A percentile compares a stretch with the other conserved stretches of the same genome.
Evolutionary conservation across 257 asterid genomes (phyloP).

Genomic region (Anisodus acutangulus): DNA sequence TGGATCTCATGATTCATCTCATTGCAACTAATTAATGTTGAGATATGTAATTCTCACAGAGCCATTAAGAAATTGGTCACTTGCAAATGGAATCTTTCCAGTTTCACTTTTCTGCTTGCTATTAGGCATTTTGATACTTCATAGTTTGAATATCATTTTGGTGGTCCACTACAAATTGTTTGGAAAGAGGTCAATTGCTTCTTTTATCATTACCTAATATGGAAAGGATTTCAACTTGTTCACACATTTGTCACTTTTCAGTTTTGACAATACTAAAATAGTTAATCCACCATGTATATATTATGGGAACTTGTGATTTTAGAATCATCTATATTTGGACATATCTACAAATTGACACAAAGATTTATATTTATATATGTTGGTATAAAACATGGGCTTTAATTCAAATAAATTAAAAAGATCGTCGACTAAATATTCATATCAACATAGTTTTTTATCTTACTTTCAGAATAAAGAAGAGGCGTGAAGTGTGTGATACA

Average conservation of each 20-base stretch:
- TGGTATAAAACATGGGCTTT: no score
- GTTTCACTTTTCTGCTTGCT: neutral
- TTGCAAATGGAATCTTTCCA: neutral
- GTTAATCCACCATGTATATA: neutral
- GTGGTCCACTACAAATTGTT: constrained; percentile 23
- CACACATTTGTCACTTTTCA: neutral
- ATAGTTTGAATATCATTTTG: neutral
- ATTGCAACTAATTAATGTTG: neutral
- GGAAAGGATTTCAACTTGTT: neutral
- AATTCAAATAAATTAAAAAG: no score
- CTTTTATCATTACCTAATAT: constrained; percentile 8
- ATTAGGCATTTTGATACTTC: neutral
- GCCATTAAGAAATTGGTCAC: neutral
- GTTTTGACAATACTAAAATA: neutral
- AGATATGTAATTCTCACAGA: neutral
- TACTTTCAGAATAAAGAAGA: no score
- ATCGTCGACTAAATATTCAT: no score
- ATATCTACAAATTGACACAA: neutral
- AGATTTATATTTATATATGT: neutral
- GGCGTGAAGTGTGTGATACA: no score
- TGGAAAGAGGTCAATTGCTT: neutral
- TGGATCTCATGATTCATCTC: neutral
- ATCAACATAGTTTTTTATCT: no score
- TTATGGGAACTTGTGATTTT: neutral
- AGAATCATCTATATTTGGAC: neutral